phyloP scores from a whole-genome alignment of 768 basidiomycete species.

The Pulveroboletus sp. region DNA sequence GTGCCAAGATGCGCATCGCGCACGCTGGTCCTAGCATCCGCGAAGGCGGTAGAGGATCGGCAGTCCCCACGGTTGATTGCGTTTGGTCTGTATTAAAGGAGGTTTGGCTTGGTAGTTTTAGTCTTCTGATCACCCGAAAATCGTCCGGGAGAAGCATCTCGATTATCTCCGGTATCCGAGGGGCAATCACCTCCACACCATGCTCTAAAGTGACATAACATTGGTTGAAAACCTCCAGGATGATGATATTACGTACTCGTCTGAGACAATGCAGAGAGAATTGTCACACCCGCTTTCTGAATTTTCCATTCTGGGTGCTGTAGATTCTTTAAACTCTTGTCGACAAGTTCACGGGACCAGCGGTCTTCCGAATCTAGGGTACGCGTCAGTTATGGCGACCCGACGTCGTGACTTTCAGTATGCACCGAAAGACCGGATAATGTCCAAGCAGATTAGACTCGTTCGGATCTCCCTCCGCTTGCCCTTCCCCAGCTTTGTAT shows the following conservation, averaged over 20 bases:
- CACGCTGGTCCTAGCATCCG: slow-evolving; percentile 24
- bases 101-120: neutral
- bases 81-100: neutral
- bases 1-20: slow-evolving; percentile 19
- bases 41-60: slow-evolving; percentile 4
- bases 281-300: slow-evolving; percentile 22
- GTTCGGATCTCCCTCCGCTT: slow-evolving; percentile 15
- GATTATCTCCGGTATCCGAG: slow-evolving; percentile 8
- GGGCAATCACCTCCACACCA: slow-evolving; percentile 8
- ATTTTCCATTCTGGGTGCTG: slow-evolving; percentile 5
- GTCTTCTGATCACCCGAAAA: slow-evolving; percentile 1
- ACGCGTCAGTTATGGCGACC: neutral
- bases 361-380: slow-evolving; percentile 6
- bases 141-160: slow-evolving; percentile 16
- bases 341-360: slow-evolving; percentile 13
- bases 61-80: neutral
- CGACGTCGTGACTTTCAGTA: neutral
- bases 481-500: slow-evolving; percentile 12
- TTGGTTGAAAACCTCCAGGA: neutral
- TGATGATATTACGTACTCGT: slow-evolving; percentile 7
- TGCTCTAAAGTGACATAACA: slow-evolving; percentile 6
- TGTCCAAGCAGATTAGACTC: slow-evolving; percentile 22
- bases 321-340: slow-evolving; percentile 6
- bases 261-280: slow-evolving; percentile 20
- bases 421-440: slow-evolving; percentile 18